phyloP scores from a whole-genome alignment of 495 filamentous ascomycete genomes.

The Talaromyces adpressus region DNA sequence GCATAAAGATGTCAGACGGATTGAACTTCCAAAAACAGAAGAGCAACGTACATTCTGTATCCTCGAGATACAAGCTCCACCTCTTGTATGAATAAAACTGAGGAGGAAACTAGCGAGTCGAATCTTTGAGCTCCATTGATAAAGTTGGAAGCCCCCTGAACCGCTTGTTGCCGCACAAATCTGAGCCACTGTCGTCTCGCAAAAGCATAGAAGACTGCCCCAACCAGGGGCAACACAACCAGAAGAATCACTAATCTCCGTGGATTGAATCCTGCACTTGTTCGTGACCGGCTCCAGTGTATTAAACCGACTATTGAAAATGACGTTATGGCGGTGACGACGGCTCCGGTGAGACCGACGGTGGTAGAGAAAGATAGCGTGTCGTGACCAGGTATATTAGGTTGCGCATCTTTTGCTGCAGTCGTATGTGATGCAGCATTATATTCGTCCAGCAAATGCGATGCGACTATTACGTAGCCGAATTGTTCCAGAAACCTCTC shows the following conservation, averaged over 20 bases:
- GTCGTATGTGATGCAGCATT: constrained; percentile 41
- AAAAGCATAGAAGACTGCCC: constrained; percentile 60
- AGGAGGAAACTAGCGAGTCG: constrained; percentile 71
- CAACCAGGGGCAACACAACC: constrained; percentile 46
- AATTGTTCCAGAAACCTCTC: constrained; percentile 89
- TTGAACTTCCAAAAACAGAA: not conserved
- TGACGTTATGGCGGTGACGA: constrained; percentile 46
- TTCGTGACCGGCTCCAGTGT: constrained; percentile 50
- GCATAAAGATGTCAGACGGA: constrained; percentile 3
- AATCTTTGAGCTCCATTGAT: constrained; percentile 74
- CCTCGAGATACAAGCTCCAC: constrained; percentile 93
- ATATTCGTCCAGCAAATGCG: constrained; percentile 75
- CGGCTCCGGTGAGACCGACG: constrained; percentile 41
- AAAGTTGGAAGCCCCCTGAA: constrained; percentile 66
- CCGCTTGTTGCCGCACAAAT: constrained; percentile 68
- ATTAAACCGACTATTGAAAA: constrained; percentile 68
- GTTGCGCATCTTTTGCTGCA: constrained; percentile 28
- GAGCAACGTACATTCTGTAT: constrained; percentile 68
- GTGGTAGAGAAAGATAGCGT: constrained; percentile 36
- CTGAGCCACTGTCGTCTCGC: constrained; percentile 78
- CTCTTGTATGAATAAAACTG: constrained; percentile 86
- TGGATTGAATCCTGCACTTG: constrained; percentile 27
- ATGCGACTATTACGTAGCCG: constrained; percentile 90
- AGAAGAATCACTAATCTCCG: constrained; percentile 52
- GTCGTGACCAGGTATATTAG: constrained; percentile 25